Evolutionary conservation across 2,329 filamentous ascomycete species (phyloP), one percentile per base, ranked within the genome.

Genomic region (Colletotrichum noveboracense): DNA sequence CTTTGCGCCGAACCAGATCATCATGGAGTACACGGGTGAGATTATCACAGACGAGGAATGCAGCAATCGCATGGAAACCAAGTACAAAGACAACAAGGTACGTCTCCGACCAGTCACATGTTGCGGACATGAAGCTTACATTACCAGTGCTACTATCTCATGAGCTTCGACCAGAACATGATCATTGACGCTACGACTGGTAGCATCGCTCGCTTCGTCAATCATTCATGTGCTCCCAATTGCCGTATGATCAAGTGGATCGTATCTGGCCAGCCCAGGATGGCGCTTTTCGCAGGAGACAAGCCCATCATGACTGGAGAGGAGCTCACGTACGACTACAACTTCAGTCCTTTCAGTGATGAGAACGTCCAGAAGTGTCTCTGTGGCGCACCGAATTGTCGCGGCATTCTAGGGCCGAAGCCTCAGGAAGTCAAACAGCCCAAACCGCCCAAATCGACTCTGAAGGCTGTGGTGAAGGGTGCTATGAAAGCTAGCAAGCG

Each of bases 191-290:
- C 96, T 38, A 98, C 96, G 32, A 95, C 95, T 71, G 97, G 97
- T 80, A 98, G 95, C 78, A 98, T 98, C 85, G 96, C 97, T 81
- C 94, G 97, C 71, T 99, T 99, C 84, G 96, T 99, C 83, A 99
- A 99, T 83, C 97, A 99, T 84, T 98, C 96, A 21, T 99, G 97
- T 86, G 94, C 95, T 73, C 97, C 97, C 4, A 99, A 99, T 83
- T 98, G 96, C 85, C 92, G 94, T 77, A 98, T 99, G 96, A 95
- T 98, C 81, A 98, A 98, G 84, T 98, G 96, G 95, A 96, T 96
- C 77, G 97, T 99, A 70, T 93, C 93, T 65, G 96, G 96, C 32
- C 96, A 98, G 83, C 96, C 96, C 56, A 93, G 97, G 71, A 98
- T 99, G 95, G 97, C 96, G 18, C 91, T 99, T 2, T 99, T 99